Evolutionary conservation across 768 basidiomycete genomes (phyloP), one percentile per base, ranked within the genome.

Genomic region (Pleurotus tuoliensis): DNA sequence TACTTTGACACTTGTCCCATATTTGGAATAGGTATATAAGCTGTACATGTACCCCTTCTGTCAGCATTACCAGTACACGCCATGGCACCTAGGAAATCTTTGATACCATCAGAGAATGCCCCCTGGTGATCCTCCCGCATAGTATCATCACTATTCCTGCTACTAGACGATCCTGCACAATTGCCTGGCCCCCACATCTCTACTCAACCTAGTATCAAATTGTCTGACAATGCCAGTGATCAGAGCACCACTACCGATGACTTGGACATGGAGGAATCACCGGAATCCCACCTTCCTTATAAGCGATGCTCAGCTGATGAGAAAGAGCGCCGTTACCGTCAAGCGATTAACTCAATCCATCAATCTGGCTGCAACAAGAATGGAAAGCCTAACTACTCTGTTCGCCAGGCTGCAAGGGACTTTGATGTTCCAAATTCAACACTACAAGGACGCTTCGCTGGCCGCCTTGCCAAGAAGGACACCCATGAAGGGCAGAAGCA

Each of bases 371-470:
- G 45, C 34, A 41, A 53, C 37, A 40, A 38, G 20, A 51, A 58
- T 27, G 59, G 62, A 11, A 25, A 43, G 16, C 46, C 34, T 22
- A 13, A 57, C n/a, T 58, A 60, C 27, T 64, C 57, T 27, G 24
- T 60, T 9, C 56, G 59, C 8, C 25, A 59, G 45, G 67, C 64
- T 44, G 63, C 67, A 16, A 56, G 49, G 11, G 37, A 20, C 43
- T 68, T 62, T 56, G 55, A 56, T 45, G 60, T 68, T 37, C 55
- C 59, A 47, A 12, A 55, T 15, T 49, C 60, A 22, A 64, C 53
- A 13, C 61, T 65, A 5, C 37, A 40, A 20, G 59, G 43, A 43
- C 53, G 58, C 24, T 52, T 37, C 27, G 57, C 59, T 57, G 64
- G 64, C 34, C 20, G 47, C 27, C 18, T 45, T 15, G 61, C 52